Evolutionary conservation across 257 asterid species (phyloP).

Genomic region (Rauvolfia tetraphylla): DNA sequence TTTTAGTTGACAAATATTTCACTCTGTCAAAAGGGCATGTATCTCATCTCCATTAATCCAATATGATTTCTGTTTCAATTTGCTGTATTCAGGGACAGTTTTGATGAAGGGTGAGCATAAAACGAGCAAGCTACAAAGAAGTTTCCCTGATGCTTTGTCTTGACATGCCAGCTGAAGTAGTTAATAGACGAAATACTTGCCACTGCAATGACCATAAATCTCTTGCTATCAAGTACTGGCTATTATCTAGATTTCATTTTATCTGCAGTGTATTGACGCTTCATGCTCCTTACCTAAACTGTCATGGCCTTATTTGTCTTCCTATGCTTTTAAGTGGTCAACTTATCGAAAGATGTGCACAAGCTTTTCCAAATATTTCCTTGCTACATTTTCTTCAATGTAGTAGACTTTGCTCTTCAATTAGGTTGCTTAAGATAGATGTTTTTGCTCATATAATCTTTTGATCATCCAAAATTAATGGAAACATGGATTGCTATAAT

Average conservation of each 20-base stretch:
- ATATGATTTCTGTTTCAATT: not conserved
- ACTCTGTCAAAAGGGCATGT: not conserved
- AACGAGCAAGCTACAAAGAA: not conserved
- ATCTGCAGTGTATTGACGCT: not conserved
- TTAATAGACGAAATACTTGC: not conserved
- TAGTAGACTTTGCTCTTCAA: not conserved
- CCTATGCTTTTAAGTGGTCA: not conserved
- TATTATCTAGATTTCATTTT: not conserved
- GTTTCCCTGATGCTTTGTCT: not conserved
- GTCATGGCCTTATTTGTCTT: no score
- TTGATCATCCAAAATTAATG: not conserved
- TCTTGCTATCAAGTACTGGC: not conserved
- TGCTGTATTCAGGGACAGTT: not conserved
- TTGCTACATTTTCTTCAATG: not conserved
- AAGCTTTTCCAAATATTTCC: not conserved
- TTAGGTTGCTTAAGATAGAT: not conserved
- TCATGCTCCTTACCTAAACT: not conserved
- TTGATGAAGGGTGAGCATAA: constrained; percentile 3
- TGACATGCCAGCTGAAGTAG: not conserved
- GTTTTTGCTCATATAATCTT: not conserved
- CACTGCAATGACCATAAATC: not conserved
- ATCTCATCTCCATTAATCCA: not conserved
- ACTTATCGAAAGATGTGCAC: not conserved
- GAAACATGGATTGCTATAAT: not conserved
- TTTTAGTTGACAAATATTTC: not conserved